These are phyloP conservation scores for Capsaspora owczarzaki DNA, from an alignment of 78 protist genomes.

Conservation along the genomic window DNA sequence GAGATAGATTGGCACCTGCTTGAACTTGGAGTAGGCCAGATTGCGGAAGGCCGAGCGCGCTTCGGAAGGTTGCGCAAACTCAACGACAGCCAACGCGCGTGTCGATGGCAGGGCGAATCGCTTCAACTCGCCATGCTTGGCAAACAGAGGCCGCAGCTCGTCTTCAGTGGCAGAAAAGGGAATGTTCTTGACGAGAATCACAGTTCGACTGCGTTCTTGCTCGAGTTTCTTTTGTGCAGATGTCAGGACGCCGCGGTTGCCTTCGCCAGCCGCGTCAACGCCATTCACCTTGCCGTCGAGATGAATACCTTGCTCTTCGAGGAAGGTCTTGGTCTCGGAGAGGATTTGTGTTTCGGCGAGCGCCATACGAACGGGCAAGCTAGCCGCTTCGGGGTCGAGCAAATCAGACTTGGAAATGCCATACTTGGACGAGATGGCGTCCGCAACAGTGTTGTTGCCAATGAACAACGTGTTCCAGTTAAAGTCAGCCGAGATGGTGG, in stretches of 20 bases:
- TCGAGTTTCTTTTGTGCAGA: no score
- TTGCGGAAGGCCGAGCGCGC: constrained; percentile 76
- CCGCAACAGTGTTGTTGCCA: constrained; percentile 75
- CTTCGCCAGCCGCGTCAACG: background rate
- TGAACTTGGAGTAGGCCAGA: constrained; percentile 74
- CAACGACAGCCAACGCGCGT: constrained; percentile 68
- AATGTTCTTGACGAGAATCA: constrained; percentile 82
- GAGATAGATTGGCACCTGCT: constrained; percentile 78
- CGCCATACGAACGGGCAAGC: constrained; percentile 70
- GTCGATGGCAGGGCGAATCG: constrained; percentile 64
- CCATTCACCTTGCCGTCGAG: constrained; percentile 37
- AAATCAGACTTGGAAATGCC: constrained; percentile 59
- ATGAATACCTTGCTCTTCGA: constrained; percentile 45
- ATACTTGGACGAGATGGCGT: constrained; percentile 53
- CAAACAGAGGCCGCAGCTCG: constrained; percentile 50
- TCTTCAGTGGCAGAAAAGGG: constrained; percentile 30
- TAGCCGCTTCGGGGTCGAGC: constrained; percentile 27
- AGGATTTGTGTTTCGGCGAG: constrained; percentile 76
- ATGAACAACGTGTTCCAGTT: constrained; percentile 90
- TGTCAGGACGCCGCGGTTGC: background rate
- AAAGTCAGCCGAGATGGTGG: constrained; percentile 30
- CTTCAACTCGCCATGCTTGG: constrained; percentile 33
- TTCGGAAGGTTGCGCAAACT: constrained; percentile 59
- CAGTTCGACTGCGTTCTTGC: constrained; percentile 47
- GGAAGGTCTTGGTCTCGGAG: constrained; percentile 24